Evolutionary conservation across 306 rosid genomes (phyloP).

Genomic region (Datisca glomerata): DNA sequence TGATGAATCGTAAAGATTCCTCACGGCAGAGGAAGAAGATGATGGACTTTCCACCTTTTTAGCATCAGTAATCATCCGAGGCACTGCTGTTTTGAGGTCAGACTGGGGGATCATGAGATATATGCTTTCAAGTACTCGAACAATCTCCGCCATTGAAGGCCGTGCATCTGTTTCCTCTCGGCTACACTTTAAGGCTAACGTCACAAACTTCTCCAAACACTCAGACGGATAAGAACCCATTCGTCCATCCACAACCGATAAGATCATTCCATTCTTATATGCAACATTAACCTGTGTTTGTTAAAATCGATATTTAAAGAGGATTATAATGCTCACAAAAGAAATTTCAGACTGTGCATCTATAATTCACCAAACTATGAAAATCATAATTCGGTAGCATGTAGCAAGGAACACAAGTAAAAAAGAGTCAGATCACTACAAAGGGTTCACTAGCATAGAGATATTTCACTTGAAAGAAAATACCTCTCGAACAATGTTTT

Average conservation of each 20-base stretch:
- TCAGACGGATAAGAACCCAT: constrained; percentile 85
- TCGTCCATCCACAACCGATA: constrained; percentile 51
- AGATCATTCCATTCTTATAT: constrained; percentile 49
- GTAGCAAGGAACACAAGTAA: no score
- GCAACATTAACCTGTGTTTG: constrained; percentile 44
- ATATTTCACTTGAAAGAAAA: no score
- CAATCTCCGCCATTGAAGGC: constrained; percentile 77
- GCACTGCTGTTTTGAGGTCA: constrained; percentile 22
- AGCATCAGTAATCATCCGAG: constrained; percentile 14
- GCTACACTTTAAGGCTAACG: constrained; percentile 64
- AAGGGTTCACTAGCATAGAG: no score
- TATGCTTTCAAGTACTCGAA: constrained; percentile 66
- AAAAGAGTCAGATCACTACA: no score
- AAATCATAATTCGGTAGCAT: no score
- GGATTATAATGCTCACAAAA: not conserved
- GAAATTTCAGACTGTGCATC: no score
- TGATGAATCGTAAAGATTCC: constrained; percentile 37
- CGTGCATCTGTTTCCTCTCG: constrained; percentile 62
- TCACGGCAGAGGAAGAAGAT: constrained; percentile 40
- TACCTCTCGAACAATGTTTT: constrained; percentile 98
- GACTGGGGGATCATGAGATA: constrained; percentile 55
- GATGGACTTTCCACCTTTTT: constrained; percentile 31
- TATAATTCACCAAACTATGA: no score
- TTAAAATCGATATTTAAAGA: not conserved
- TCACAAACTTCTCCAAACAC: constrained; percentile 49